Evolutionary conservation across 139 green algal species (phyloP), one percentile per base, ranked within the genome.

Genomic region (Zygnema cylindricum): DNA sequence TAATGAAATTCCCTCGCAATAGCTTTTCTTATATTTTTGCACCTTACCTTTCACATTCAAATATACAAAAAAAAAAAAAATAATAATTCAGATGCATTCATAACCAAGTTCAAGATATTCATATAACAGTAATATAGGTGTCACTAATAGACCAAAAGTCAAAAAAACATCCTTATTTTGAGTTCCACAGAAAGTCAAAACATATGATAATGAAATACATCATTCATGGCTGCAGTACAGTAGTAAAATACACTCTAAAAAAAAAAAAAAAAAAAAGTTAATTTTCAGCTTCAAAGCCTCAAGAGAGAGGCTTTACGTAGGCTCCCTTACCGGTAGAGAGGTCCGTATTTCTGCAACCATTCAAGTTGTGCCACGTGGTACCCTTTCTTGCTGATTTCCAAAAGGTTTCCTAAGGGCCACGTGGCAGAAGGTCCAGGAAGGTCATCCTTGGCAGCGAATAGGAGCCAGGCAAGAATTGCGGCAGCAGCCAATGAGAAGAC

Each of bases 351-450:
- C 33, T 84, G 35, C n/a, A 84, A 33, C 77, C 77, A 84, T 35
- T 84, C 32, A 35, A 84, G 77, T 3, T 84, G 77, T 21, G 22
- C 75, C 32, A 69, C 33, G 77, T 84, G 77, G 33, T 84, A 84
- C 32, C 77, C 77, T 33, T 63, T 55, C 33, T 11, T 39, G 2
- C 77, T 11, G 2, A 84, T 35, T 3, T 84, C 77, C 77, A 57
- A 33, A 21, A 84, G 33, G 33, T 84, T 84, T 7, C 77, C 77
- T 3, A 84, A 33, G 2, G 76, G 77, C 77, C 77, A 84, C 41
- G 35, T 39, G n/a, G 77, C n/a, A 55, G 77, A 33, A 2, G 77
- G 77, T 39, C 77, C 77, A 32, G 77, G 71, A 3, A 79, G 16
- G 7, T 79, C 71, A 7, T 63, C 49, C 49, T 16, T 63, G 7